Evolutionary conservation across 371 early-diverging fungal genomes (phyloP), one percentile per base, ranked within the genome.

Genomic region (Mortierella sp.): DNA sequence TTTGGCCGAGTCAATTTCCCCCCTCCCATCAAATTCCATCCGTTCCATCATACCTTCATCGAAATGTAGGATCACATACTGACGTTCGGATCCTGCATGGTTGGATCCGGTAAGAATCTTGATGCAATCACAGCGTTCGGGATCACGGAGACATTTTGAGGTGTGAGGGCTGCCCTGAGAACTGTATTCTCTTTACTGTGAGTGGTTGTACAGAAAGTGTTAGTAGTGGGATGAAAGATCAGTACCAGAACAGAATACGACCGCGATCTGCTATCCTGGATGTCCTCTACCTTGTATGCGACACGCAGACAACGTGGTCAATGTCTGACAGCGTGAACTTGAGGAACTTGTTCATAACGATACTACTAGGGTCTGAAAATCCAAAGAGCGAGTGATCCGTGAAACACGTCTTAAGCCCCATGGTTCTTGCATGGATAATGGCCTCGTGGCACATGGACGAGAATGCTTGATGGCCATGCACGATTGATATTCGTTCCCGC

Each of bases 381-480:
- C 99, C 98, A 83, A 99, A 95, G 42, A 99, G 82, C 16, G 99
- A 99, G 80, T 99, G 99, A 72, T 99, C 99, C 0, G 99, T 99
- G 76, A 99, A 97, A 34, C 94, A 94, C 0, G 97, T 92, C 47
- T 92, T 92, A 19, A 99, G 82, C 0, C 98, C 97, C 94, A 99
- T 94, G 2, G 98, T 95, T 61, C 94, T 89, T 12, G 96, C 98
- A 80, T 98, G 98, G 51, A 98, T 81, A 52, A 99, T 93, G 12
- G 95, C 95, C 82, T 99, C 99, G 61, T 96, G 94, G 67, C 95
- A 96, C 68, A 99, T 82, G 24, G 93, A 83, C 7, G 98, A 97
- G 72, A 97, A 96, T 5, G 98, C 96, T 63, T 94, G 94, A 81
- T 99, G 99, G 0, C 98, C 99, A 81, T 99, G 99, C 1, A 99